These are phyloP conservation scores for Pseudogymnoascus sp. DNA, from an alignment of 2,329 filamentous ascomycete species.

Conservation along the genomic window DNA sequence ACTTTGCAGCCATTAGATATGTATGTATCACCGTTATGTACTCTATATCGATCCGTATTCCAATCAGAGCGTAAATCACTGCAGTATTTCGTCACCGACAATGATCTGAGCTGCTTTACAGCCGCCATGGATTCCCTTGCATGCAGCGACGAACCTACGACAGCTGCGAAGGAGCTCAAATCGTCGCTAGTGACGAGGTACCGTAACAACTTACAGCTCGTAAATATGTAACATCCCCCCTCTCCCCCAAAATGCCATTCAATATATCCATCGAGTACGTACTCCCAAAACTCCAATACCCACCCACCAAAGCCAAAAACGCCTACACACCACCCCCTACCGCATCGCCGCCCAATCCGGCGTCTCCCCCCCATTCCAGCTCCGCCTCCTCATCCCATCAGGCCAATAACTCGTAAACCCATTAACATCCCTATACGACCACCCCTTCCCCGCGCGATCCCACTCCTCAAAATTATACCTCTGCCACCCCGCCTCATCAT, in stretches of 20 bases:
- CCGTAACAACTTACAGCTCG: not conserved
- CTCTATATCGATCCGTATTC: not conserved
- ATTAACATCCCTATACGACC: not conserved
- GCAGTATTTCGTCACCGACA: not conserved
- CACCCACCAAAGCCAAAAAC: not conserved
- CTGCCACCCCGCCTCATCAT: not conserved
- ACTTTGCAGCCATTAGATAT: not conserved
- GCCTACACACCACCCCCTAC: not conserved
- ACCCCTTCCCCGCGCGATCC: not conserved
- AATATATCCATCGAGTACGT: not conserved
- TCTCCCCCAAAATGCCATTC: not conserved
- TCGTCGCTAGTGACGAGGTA: not conserved
- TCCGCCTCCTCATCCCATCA: not conserved
- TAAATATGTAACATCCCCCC: not conserved
- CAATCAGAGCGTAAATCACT: not conserved
- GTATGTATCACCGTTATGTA: not conserved
- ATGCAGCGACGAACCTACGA: not conserved
- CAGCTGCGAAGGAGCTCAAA: not conserved
- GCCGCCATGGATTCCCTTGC: not conserved
- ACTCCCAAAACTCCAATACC: not conserved
- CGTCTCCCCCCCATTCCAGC: not conserved
- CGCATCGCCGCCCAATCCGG: not conserved
- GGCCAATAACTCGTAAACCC: not conserved
- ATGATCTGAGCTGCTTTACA: not conserved
- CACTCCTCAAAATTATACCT: not conserved